Evolutionary conservation across 2,329 filamentous ascomycete species (phyloP).

Genomic region (Leptographium galeiforme): DNA sequence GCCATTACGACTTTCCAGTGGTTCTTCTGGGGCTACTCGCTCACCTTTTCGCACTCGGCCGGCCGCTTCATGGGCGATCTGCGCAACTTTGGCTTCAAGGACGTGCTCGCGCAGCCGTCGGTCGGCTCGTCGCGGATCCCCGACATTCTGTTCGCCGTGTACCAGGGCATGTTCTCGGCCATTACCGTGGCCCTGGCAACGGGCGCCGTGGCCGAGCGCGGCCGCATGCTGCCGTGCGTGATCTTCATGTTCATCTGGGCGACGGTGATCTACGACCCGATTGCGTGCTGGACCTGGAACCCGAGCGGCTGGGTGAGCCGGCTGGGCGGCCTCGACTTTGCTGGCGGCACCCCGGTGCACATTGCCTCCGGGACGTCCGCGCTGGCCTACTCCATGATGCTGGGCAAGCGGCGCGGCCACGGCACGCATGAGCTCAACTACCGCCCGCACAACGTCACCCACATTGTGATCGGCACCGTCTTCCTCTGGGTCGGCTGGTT

Average conservation of each 20-base stretch:
- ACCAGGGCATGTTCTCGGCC: constrained; percentile 78
- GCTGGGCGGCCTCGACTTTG: constrained; percentile 76
- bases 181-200: constrained; percentile 78
- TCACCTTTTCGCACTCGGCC: constrained; percentile 68
- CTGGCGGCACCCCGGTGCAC: constrained; percentile 81
- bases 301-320: constrained; percentile 63
- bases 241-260: constrained; percentile 92
- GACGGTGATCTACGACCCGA: constrained; percentile 80
- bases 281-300: constrained; percentile 95
- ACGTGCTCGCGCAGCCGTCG: constrained; percentile 63
- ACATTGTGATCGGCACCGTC: constrained; percentile 83
- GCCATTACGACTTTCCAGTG: constrained; percentile 81
- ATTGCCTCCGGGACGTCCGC: constrained; percentile 74
- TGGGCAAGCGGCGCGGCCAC: constrained; percentile 74
- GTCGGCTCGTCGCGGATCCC: constrained; percentile 62
- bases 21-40: constrained; percentile 87
- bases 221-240: constrained; percentile 75
- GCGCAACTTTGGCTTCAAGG: constrained; percentile 63
- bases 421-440: constrained; percentile 83
- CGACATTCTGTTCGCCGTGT: constrained; percentile 73
- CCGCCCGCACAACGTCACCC: constrained; percentile 82
- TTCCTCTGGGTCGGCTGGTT: constrained; percentile 96
- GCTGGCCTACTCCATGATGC: constrained; percentile 81
- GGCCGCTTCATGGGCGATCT: constrained; percentile 67
- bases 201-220: constrained; percentile 66